Conservation (phyloP, 345 rosid genomes). For the Aethionema arabicum region DNA sequence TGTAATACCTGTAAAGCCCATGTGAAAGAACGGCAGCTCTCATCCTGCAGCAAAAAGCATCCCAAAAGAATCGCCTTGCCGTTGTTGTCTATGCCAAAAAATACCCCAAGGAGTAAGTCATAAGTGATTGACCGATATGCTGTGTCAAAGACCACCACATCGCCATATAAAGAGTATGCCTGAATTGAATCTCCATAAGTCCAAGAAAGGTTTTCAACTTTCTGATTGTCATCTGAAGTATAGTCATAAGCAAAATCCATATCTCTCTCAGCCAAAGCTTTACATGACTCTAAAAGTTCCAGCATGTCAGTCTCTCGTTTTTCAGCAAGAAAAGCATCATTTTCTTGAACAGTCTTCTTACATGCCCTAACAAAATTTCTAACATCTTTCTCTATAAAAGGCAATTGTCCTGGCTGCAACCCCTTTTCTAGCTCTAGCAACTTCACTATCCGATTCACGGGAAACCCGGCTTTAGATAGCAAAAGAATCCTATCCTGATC, state of each 20-base stretch:
- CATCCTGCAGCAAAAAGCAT: slow-evolving; percentile 83
- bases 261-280: slow-evolving; percentile 67
- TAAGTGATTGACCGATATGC: slow-evolving; percentile 74
- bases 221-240: slow-evolving; percentile 62
- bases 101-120: slow-evolving; percentile 75
- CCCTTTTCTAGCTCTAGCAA: slow-evolving; percentile 87
- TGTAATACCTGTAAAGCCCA: slow-evolving; percentile 95
- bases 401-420: slow-evolving; percentile 78
- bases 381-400: slow-evolving; percentile 91
- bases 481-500: slow-evolving; percentile 89
- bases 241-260: slow-evolving; percentile 59
- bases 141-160: slow-evolving; percentile 76
- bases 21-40: slow-evolving; percentile 58
- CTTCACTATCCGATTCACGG: slow-evolving; percentile 83
- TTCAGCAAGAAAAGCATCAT: slow-evolving; percentile 73
- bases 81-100: slow-evolving; percentile 72
- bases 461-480: slow-evolving; percentile 91
- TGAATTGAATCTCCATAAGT: slow-evolving; percentile 65
- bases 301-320: slow-evolving; percentile 66
- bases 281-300: slow-evolving; percentile 82
- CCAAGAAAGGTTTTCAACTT: slow-evolving; percentile 87
- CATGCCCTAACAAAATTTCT: slow-evolving; percentile 85
- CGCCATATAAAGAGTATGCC: slow-evolving; percentile 64
- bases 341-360: slow-evolving; percentile 82
- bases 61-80: slow-evolving; percentile 75